Evolutionary conservation across 2,329 filamentous ascomycete species (phyloP), one percentile per base, ranked within the genome.

Genomic region (Fusarium napiforme): DNA sequence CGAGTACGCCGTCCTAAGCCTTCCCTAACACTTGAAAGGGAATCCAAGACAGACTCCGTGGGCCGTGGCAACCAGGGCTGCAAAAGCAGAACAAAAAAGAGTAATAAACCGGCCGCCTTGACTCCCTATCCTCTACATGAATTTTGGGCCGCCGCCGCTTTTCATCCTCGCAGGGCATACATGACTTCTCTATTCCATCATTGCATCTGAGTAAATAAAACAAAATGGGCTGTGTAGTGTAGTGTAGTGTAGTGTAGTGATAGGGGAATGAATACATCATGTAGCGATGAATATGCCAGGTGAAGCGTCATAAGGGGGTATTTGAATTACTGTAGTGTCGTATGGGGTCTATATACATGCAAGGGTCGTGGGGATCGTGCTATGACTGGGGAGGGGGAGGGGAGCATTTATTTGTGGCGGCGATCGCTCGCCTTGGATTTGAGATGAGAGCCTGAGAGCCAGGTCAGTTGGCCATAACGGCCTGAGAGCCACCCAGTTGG

Each of bases 401-500:
- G 64, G 67, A 47, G 65, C 55, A 69, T 75, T 59, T 72, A 36
- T 67, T 60, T 58, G 23, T 47, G 65, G 60, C 65, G 52, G 60
- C 46, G 50, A 49, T 46, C 19, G 52, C 45, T 59, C 50, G 66
- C 47, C 66, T 39, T 47, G 46, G 32, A 26, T 40, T 45, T 32
- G 40, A n/a, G 59, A 42, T 39, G 23, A 16, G 50, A 43, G 36
- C 61, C 52, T 58, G 15, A 40, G 46, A 32, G 32, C 46, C 39
- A 32, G 19, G 64, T 81, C 77, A 88, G 72, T 84, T 84, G 61
- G 85, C 82, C 87, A 90, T 89, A 77, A 88, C 84, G 60, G 77
- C 70, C 81, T 85, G 77, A 80, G 81, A 56, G 73, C 89, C 89
- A 66, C 88, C 88, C 59, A 91, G 84, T 84, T 99, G 96, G 78